Evolutionary conservation across 495 filamentous ascomycete genomes (phyloP), one percentile per base, ranked within the genome.

Genomic region (Amniculicola lignicola): DNA sequence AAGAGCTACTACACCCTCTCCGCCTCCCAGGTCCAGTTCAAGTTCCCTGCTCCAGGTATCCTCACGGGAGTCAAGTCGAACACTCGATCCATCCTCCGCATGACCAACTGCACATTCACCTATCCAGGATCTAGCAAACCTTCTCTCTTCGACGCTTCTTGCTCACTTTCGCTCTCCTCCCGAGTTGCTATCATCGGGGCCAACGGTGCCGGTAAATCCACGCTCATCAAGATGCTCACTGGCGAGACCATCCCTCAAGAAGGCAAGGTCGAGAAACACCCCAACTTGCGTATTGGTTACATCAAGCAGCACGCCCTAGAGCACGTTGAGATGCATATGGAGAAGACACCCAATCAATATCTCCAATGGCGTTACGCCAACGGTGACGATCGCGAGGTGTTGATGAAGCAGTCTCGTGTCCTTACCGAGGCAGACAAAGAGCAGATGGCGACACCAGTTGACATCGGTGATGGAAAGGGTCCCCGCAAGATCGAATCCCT

Each of bases 271-370:
- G 90, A 97, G 77, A 97, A 97, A 76, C 94, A 99, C 68, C 94
- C 94, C 64, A 97, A 97, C 68, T 72, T 99, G 44, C 94, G 94
- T 77, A 96, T 99, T 66, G 94, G 94, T 40, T 97, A 97, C 78
- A 96, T 97, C 79, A 96, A 96, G 76, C 94, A 99, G 74, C 94
- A 97, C 69, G 95, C 94, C 16, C 81, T 99, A 10, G 93, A 99
- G 77, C 93, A 97, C 81, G 92, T 99, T 10, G 91, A 97, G 74
- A 94, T 96, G 92, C 93, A 99, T 67, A 79, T 99, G 61, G 93
- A 99, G 70, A 97, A 97, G 81, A 99, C 93, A 3, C 93, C 93
- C 7, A 96, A 92, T 67, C 93, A 99, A 71, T 99, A 99, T 67
- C 79, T 99, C 27, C 92, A 96, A 76, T 99, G 93, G 93, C 89